Percentiles rank a stretch among this genome's conserved stretches.
Evolutionary conservation across 1,284 basidiomycete species (phyloP).

Genomic region (Austroboletus novae-zelandiae): DNA sequence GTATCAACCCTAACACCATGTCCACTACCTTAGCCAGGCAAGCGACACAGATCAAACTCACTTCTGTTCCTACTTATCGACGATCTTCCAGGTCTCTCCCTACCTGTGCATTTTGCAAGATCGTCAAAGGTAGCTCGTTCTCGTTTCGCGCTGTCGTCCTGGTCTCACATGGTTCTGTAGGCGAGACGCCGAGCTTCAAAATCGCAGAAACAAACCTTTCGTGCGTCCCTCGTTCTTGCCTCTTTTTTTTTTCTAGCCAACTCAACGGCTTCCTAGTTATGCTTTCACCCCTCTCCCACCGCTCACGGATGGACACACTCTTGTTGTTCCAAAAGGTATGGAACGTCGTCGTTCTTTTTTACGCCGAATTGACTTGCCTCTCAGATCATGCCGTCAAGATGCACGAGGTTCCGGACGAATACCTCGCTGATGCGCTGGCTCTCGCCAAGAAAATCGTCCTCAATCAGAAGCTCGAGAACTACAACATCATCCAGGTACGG

Average conservation of each 20-base stretch:
- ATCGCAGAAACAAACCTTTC: constrained; percentile 74
- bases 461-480: constrained; percentile 72
- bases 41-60: not conserved
- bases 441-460: constrained; percentile 84
- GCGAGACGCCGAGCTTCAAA: constrained; percentile 76
- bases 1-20: no score
- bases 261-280: constrained; percentile 34
- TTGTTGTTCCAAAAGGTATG: constrained; percentile 87
- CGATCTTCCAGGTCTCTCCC: constrained; percentile 40
- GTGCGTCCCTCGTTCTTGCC: constrained; percentile 39
- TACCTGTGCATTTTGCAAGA: constrained; percentile 85
- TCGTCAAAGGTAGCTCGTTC: constrained; percentile 67
- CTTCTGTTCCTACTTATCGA: not conserved
- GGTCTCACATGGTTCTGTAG: constrained; percentile 32
- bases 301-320: constrained; percentile 77
- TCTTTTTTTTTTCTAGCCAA: not conserved
- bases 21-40: constrained; percentile 13
- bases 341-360: no score
- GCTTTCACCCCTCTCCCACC: constrained; percentile 90
- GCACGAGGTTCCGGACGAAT: constrained; percentile 78
- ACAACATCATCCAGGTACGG: constrained; percentile 77
- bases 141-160: no score
- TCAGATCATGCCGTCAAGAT: constrained; percentile 77
- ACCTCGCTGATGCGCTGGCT: constrained; percentile 71
- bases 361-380: not conserved